Conservation (phyloP, 2,329 filamentous ascomycete genomes). For the Aureobasidium sp. region DNA sequence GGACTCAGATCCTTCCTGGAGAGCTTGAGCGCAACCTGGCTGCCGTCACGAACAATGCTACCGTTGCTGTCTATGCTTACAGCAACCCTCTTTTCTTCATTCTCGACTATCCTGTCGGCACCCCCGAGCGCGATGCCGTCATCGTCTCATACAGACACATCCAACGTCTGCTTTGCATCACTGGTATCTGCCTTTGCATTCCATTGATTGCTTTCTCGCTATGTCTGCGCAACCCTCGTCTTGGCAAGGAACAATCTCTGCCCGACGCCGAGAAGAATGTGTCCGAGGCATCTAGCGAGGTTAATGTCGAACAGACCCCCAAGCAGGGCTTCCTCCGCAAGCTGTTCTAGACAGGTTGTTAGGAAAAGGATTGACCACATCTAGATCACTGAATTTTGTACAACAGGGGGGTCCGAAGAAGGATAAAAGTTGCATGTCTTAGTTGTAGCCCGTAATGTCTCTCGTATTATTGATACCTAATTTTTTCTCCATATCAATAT, state of each 20-base stretch:
- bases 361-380: no score
- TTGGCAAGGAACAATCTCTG: constrained; percentile 42
- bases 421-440: not conserved
- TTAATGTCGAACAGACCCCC: not conserved
- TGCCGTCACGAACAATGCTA: constrained; percentile 28
- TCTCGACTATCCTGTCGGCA: constrained; percentile 37
- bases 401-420: not conserved
- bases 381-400: not conserved
- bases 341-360: not conserved
- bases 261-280: constrained; percentile 38
- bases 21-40: constrained; percentile 35
- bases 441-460: not conserved
- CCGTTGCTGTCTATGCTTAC: constrained; percentile 36
- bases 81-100: constrained; percentile 36
- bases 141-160: constrained; percentile 40
- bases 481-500: not conserved
- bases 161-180: constrained; percentile 44
- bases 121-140: constrained; percentile 36
- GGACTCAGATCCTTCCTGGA: constrained; percentile 51
- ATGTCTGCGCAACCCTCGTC: constrained; percentile 39
- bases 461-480: not conserved
- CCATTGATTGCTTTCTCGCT: constrained; percentile 41
- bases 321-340: not conserved
- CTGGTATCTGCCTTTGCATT: constrained; percentile 43
- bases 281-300: not conserved